Percentiles rank a stretch among this genome's conserved stretches.
phyloP scores from a whole-genome alignment of 2,329 filamentous ascomycete species.

The Xylariales sp. region DNA sequence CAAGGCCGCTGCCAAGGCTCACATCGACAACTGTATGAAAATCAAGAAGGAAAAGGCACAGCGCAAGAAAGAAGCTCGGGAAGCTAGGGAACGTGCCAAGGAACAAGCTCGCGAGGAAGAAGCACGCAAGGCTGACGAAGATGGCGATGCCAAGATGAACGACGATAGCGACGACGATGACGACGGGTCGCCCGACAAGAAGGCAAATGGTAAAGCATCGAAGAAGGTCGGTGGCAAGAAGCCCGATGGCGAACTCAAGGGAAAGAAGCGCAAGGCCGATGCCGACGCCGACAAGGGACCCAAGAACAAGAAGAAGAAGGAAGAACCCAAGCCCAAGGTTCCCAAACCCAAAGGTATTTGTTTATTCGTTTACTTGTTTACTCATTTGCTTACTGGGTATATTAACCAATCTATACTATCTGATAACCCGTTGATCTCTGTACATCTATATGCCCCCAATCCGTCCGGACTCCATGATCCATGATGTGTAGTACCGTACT shows the following conservation, averaged over 20 bases:
- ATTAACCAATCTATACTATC: not conserved
- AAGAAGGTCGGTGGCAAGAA: constrained; percentile 77
- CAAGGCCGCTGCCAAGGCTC: constrained; percentile 77
- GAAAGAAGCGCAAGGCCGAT: constrained; percentile 83
- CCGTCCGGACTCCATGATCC: not conserved
- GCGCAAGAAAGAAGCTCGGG: constrained; percentile 79
- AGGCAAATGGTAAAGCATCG: constrained; percentile 54
- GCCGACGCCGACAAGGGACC: constrained; percentile 82
- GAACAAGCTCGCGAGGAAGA: constrained; percentile 70
- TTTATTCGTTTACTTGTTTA: not conserved
- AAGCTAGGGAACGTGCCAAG: constrained; percentile 74
- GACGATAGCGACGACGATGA: constrained; percentile 64
- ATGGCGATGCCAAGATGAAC: constrained; percentile 52
- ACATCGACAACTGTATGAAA: constrained; percentile 85
- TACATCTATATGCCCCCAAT: not conserved
- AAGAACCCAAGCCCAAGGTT: constrained; percentile 85
- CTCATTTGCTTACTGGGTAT: not conserved
- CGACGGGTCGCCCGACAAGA: constrained; percentile 58
- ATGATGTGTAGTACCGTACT: not conserved
- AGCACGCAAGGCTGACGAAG: constrained; percentile 62
- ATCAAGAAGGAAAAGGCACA: constrained; percentile 86
- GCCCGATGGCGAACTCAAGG: constrained; percentile 71
- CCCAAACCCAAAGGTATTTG: constrained; percentile 81
- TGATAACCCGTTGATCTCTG: not conserved
- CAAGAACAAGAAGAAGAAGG: constrained; percentile 94